Evolutionary conservation across 164 flowering plant genomes (phyloP).

Genomic region (Hamamelis virginiana): DNA sequence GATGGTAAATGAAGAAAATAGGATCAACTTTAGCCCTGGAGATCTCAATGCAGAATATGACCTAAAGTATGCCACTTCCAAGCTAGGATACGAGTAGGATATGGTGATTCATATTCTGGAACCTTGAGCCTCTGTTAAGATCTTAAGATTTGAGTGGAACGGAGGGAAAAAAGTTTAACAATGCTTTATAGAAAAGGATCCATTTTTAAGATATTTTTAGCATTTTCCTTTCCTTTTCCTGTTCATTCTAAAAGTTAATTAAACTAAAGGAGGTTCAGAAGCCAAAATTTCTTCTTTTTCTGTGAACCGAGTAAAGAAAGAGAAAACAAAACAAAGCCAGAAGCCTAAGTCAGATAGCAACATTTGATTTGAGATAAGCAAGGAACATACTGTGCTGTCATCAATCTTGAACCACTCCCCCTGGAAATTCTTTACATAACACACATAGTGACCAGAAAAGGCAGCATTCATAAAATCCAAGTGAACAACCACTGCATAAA

Average conservation of each 20-base stretch:
- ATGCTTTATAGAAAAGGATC: too few species aligned
- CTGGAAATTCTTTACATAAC: constrained; percentile 60
- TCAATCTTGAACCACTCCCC: constrained; percentile 81
- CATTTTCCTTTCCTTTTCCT: too few species aligned
- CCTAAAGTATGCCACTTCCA: background rate
- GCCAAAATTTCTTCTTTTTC: background rate
- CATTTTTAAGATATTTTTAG: too few species aligned
- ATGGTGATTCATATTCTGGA: background rate
- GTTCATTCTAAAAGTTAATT: background rate
- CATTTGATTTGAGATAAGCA: constrained; percentile 1
- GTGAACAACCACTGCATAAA: constrained; percentile 87
- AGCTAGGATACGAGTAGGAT: background rate
- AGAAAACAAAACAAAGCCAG: background rate
- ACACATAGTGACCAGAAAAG: constrained; percentile 84
- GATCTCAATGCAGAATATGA: background rate
- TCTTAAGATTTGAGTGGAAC: too few species aligned
- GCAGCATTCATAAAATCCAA: constrained; percentile 76
- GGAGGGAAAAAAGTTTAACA: too few species aligned
- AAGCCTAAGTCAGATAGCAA: background rate
- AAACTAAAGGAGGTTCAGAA: background rate
- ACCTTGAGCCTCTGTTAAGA: too few species aligned
- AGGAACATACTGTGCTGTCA: constrained; percentile 66
- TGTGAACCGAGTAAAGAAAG: background rate
- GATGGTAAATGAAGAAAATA: background rate
- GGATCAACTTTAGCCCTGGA: background rate